These are phyloP conservation scores for Lepidium aucheri DNA, from an alignment of 345 rosid genomes.

Conservation along the genomic window DNA sequence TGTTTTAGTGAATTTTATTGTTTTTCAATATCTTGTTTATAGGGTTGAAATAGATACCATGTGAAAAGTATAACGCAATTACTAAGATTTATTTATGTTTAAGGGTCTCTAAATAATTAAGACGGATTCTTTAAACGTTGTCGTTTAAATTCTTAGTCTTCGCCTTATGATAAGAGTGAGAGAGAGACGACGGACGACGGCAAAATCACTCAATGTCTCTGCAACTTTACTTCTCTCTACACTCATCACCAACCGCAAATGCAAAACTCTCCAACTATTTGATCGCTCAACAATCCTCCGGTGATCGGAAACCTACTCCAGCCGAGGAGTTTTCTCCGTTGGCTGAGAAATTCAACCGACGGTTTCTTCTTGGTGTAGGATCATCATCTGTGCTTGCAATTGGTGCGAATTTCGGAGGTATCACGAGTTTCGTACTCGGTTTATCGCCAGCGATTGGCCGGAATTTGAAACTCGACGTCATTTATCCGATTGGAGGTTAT, in stretches of 20 bases:
- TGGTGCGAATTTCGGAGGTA: slow-evolving; percentile 79
- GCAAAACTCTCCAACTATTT: slow-evolving; percentile 7
- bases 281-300: slow-evolving; percentile 33
- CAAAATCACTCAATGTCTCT: slow-evolving; percentile 20
- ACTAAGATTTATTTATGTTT: too few relatives aligned
- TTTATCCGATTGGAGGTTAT: slow-evolving; percentile 71
- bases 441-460: slow-evolving; percentile 58
- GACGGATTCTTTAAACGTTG: background rate
- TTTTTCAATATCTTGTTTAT: too few relatives aligned
- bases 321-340: slow-evolving; percentile 59
- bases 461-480: slow-evolving; percentile 63
- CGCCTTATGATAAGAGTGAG: slow-evolving; percentile 16
- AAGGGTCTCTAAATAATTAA: background rate
- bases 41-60: too few relatives aligned
- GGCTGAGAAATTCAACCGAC: slow-evolving; percentile 53
- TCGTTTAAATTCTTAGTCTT: background rate
- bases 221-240: slow-evolving; percentile 11
- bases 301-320: slow-evolving; percentile 41
- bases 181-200: background rate
- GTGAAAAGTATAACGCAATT: too few relatives aligned
- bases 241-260: background rate
- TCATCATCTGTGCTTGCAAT: slow-evolving; percentile 68
- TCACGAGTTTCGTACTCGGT: slow-evolving; percentile 71
- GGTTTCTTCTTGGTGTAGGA: slow-evolving; percentile 55
- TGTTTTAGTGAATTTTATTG: background rate